phyloP scores from a whole-genome alignment of 805 yeast species.

The Kregervanrija pseudodelftensis region DNA sequence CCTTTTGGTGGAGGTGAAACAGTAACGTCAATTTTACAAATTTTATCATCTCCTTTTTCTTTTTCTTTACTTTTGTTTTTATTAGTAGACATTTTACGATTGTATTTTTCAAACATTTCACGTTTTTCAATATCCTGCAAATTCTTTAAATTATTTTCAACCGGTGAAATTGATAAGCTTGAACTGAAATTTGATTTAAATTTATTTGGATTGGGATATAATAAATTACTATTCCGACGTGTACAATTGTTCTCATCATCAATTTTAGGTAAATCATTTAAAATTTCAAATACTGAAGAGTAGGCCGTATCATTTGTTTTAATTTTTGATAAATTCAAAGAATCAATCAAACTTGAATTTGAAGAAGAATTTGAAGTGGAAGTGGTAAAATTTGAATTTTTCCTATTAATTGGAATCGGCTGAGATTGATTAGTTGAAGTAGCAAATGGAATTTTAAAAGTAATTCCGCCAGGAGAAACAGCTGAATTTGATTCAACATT shows the following conservation, averaged over 20 bases:
- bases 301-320: slow-evolving; percentile 18
- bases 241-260: slow-evolving; percentile 8
- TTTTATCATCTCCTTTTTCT: not conserved
- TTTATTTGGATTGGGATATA: too few relatives aligned
- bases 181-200: too few relatives aligned
- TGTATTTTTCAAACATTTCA: slow-evolving; percentile 26
- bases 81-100: slow-evolving; percentile 24
- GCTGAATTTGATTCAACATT: not conserved
- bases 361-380: slow-evolving; percentile 7
- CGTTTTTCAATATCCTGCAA: slow-evolving; percentile 5
- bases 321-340: slow-evolving; percentile 10
- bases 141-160: too few relatives aligned
- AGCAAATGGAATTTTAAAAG: slow-evolving; percentile 19
- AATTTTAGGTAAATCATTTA: slow-evolving; percentile 20
- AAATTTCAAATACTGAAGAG: slow-evolving; percentile 17
- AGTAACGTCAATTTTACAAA: too few relatives aligned
- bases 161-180: too few relatives aligned
- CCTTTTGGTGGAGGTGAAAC: too few relatives aligned
- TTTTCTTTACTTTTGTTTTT: slow-evolving; percentile 5
- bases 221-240: too few relatives aligned
- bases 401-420: slow-evolving; percentile 2
- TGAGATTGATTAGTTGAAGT: slow-evolving; percentile 4
- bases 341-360: slow-evolving; percentile 5
- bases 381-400: slow-evolving; percentile 8
- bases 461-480: slow-evolving; percentile 13